A percentile compares a stretch with the other conserved stretches of the same genome.
phyloP scores from a whole-genome alignment of 345 rosid genomes.

The Citrus trifoliata region DNA sequence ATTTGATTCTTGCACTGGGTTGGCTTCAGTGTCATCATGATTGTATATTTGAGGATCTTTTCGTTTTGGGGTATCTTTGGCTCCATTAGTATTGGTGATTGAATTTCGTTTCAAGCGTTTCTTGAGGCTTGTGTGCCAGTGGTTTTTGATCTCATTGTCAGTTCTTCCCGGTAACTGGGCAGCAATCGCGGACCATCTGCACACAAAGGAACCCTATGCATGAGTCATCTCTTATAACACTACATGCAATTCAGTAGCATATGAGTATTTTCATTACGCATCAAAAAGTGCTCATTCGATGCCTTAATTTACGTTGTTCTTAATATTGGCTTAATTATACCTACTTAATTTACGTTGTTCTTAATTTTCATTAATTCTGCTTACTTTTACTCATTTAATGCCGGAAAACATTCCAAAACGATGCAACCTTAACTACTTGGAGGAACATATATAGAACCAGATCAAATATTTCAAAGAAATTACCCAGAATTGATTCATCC shows the following conservation, averaged over 20 bases:
- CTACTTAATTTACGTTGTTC: no score
- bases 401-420: background rate
- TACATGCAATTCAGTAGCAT: background rate
- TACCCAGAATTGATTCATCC: background rate
- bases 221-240: background rate
- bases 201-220: background rate
- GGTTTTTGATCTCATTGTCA: conserved; percentile 59
- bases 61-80: background rate
- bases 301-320: no score
- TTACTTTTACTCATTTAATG: background rate
- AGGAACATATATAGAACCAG: no score
- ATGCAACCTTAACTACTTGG: background rate
- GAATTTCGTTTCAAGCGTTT: conserved; percentile 24
- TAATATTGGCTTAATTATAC: no score
- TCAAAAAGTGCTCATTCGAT: no score
- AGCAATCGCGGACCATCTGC: conserved; percentile 64
- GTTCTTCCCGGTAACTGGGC: conserved; percentile 56
- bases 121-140: conserved; percentile 62
- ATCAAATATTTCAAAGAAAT: no score
- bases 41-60: background rate
- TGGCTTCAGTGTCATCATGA: background rate
- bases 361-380: background rate
- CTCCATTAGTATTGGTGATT: no score
- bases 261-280: no score
- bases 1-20: conserved; percentile 1